Evolutionary conservation across 768 basidiomycete species (phyloP), one percentile per base, ranked within the genome.

Genomic region (Tricholoma furcatifolium): DNA sequence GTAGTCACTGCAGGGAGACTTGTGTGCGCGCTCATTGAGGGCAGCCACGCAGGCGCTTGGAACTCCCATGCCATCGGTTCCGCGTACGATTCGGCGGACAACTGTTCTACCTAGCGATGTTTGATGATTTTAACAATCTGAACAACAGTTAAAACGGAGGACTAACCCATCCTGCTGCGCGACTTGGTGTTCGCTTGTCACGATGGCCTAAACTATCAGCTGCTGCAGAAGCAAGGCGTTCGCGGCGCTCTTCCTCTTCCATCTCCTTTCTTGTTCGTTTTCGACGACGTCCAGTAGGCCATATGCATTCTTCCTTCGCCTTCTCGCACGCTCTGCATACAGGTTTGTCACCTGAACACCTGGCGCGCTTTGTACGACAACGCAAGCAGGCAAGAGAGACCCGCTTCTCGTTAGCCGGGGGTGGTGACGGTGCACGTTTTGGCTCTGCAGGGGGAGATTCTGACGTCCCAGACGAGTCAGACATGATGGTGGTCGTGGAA

Each of bases 281-380:
- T 36, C 57, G 42, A 14, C 57, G 49, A 17, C 57, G 53, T 27
- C 57, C 57, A 31, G 41, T 51, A 3, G 57, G 57, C 57, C 57
- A 58, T 2, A 41, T 41, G 24, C 57, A 58, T 38, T 55, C 54
- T 27, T 58, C 57, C 36, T 47, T 55, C 17, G 54, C 57, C 20
- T 51, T 55, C 34, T 51, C 57, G 42, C 57, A 58, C 17, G 57
- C 42, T 10, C 48, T 48, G 43, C 57, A 58, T 15, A 55, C 46
- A 9, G 57, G 57, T 43, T 55, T 58, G 42, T 58, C 53, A 17
- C 57, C 57, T 35, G 57, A 58, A 23, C 57, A 58, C 35, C 57
- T 41, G 17, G 57, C 57, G 23, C 57, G 57, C 24, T 58, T 58
- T 11, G 54, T 55, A 18, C 57, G 57, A 39, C 57, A 58, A 20